A percentile compares a stretch with the other conserved stretches of the same genome.
phyloP scores from a whole-genome alignment of 2,329 filamentous ascomycete genomes.

The Aspergillus versicolor region DNA sequence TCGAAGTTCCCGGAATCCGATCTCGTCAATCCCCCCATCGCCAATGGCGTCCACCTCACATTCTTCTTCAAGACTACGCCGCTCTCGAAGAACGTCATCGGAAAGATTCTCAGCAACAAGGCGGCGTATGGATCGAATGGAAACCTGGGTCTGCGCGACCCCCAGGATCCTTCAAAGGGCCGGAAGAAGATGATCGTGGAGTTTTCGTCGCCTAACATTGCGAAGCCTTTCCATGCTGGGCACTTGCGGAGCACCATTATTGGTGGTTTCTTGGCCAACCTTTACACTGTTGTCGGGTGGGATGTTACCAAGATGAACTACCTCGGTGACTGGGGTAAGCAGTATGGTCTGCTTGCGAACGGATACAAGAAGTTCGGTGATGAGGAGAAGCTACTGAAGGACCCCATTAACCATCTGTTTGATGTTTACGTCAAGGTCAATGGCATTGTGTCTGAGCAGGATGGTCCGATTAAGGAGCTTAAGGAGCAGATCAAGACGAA shows the following conservation, averaged over 20 bases:
- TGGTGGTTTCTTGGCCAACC: slow-evolving; percentile 63
- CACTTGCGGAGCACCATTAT: slow-evolving; percentile 68
- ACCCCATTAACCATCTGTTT: slow-evolving; percentile 65
- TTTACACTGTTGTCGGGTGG: slow-evolving; percentile 62
- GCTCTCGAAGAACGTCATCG: slow-evolving; percentile 58
- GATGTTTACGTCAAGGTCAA: slow-evolving; percentile 67
- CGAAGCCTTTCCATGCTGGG: slow-evolving; percentile 65
- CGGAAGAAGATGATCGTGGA: slow-evolving; percentile 63
- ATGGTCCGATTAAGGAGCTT: slow-evolving; percentile 55
- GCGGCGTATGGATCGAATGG: slow-evolving; percentile 61
- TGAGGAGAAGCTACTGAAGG: slow-evolving; percentile 58
- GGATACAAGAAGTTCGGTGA: slow-evolving; percentile 63
- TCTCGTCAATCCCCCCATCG: slow-evolving; percentile 55
- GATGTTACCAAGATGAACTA: slow-evolving; percentile 66
- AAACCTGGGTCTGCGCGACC: slow-evolving; percentile 59
- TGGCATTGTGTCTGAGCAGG: slow-evolving; percentile 55
- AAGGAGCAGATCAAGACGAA: slow-evolving; percentile 51
- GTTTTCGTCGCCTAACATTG: slow-evolving; percentile 67
- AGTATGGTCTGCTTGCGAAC: slow-evolving; percentile 63
- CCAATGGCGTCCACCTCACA: slow-evolving; percentile 54
- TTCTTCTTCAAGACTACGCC: slow-evolving; percentile 65
- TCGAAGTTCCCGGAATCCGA: slow-evolving; percentile 59
- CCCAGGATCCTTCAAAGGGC: slow-evolving; percentile 54
- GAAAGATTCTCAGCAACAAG: slow-evolving; percentile 58
- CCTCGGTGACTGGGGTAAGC: slow-evolving; percentile 68